Conservation (phyloP, 768 basidiomycete genomes). For the Calvatia gigantea region DNA sequence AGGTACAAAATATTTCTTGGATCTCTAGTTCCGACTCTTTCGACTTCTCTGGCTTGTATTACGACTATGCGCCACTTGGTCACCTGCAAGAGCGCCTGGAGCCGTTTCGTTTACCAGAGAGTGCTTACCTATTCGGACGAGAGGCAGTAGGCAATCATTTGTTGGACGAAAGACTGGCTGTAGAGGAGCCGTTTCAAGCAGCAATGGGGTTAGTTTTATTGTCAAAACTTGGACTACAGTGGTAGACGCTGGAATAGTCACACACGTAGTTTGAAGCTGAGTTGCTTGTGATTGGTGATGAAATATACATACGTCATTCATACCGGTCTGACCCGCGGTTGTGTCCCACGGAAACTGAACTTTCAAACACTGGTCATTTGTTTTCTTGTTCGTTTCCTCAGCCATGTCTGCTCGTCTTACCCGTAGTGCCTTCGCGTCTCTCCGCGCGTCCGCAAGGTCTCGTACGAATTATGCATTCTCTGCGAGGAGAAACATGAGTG, state of each 20-base stretch:
- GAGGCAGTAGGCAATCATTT: constrained; percentile 26
- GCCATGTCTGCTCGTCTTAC: constrained; percentile 38
- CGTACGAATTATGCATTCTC: constrained; percentile 19
- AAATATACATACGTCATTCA: constrained; percentile 12
- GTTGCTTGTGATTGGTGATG: background rate
- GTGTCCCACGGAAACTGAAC: constrained; percentile 19
- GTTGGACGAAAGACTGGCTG: constrained; percentile 30
- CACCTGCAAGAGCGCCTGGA: constrained; percentile 30
- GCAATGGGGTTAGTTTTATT: constrained; percentile 44
- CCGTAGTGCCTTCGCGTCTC: constrained; percentile 30
- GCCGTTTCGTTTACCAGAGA: constrained; percentile 21
- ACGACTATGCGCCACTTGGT: constrained; percentile 13
- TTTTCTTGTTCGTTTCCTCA: constrained; percentile 3
- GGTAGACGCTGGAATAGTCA: constrained; percentile 17
- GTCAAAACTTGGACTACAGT: constrained; percentile 33
- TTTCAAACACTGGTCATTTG: constrained; percentile 8
- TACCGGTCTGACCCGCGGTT: constrained; percentile 38
- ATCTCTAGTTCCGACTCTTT: background rate
- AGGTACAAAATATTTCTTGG: constrained; percentile 9
- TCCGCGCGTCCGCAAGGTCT: constrained; percentile 27
- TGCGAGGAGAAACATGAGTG: constrained; percentile 32
- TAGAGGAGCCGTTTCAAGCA: constrained; percentile 40
- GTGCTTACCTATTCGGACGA: constrained; percentile 15
- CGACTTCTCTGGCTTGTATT: constrained; percentile 9
- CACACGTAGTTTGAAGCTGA: too few species aligned